These are phyloP conservation scores for Casaregolazyma suthepensis DNA, from an alignment of 1,139 yeast species.

Conservation along the genomic window DNA sequence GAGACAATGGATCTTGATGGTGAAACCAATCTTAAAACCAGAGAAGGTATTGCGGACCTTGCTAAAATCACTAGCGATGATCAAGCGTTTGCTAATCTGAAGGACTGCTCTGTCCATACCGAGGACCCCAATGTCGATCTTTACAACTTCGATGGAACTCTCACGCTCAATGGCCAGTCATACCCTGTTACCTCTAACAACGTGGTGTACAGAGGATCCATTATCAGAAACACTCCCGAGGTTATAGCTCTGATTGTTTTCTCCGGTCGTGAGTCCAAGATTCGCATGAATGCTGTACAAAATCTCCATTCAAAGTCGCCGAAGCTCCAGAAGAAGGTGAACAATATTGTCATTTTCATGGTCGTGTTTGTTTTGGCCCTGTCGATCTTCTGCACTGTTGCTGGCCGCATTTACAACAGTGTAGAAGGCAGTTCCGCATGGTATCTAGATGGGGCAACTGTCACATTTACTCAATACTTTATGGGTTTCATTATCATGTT, in stretches of 20 bases:
- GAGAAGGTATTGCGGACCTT: slow-evolving; percentile 59
- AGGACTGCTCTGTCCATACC: slow-evolving; percentile 48
- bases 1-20: slow-evolving; percentile 99
- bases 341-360: slow-evolving; percentile 80
- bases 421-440: slow-evolving; percentile 45
- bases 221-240: slow-evolving; percentile 72
- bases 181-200: slow-evolving; percentile 75
- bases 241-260: slow-evolving; percentile 77
- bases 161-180: slow-evolving; percentile 32
- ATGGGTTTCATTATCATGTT: slow-evolving; percentile 98
- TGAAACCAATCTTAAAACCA: slow-evolving; percentile 82
- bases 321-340: slow-evolving; percentile 74
- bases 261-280: slow-evolving; percentile 94
- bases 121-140: slow-evolving; percentile 92
- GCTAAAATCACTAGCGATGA: slow-evolving; percentile 46
- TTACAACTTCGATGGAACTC: slow-evolving; percentile 84
- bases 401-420: slow-evolving; percentile 51
- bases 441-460: slow-evolving; percentile 71
- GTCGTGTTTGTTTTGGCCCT: slow-evolving; percentile 69
- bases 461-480: slow-evolving; percentile 82
- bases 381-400: slow-evolving; percentile 78
- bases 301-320: slow-evolving; percentile 93
- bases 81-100: slow-evolving; percentile 44
- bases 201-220: slow-evolving; percentile 81
- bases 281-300: slow-evolving; percentile 87